Evolutionary conservation across 441 rosid genomes (phyloP), one percentile per base, ranked within the genome.

Genomic region (Metrosideros polymorpha): DNA sequence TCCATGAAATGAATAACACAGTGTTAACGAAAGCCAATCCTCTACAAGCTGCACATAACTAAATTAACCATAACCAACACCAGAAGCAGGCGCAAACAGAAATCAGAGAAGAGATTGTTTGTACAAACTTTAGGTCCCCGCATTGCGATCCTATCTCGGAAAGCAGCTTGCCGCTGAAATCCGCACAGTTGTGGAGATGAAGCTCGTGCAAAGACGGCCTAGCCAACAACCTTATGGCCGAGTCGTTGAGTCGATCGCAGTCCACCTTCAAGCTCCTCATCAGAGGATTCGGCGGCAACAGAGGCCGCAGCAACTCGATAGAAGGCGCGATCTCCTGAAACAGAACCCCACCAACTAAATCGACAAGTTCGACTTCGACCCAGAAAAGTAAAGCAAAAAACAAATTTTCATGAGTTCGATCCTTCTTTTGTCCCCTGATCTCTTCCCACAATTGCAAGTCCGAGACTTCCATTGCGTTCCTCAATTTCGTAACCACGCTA

Each of bases 81-180:
- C 63, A 54, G 85, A 88, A 90, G 83, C 86, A 61, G 84, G 45
- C 57, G 59, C 15, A 6, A 29, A 51, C 43, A 63, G 25, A 55
- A 6, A 56, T 51, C 35, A 45, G 57, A 7, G 47, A 52, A 43
- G 22, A 71, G 84, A 35, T 35, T 22, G 79, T 71, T 25, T 2
- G 43, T 17, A 82, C 86, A 52, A 84, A 95, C 98, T 97, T 95
- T 59, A 95, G 87, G 86, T 94, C 92, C 82, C 90, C 89, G 92
- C 99, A 96, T 42, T 90, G 91, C 30, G 90, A 90, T 50, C 97
- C 99, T 25, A 97, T 97, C 89, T 92, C 95, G 47, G 95, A 94
- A 54, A 97, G 95, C 85, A 96, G 90, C 86, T 91, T 96, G 5
- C 99, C 98, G 15, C 92, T 94, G 86, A 97, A 96, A 91, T 94